Evolutionary conservation across 2,329 filamentous ascomycete species (phyloP).

Genomic region (Diaporthe longicolla): DNA sequence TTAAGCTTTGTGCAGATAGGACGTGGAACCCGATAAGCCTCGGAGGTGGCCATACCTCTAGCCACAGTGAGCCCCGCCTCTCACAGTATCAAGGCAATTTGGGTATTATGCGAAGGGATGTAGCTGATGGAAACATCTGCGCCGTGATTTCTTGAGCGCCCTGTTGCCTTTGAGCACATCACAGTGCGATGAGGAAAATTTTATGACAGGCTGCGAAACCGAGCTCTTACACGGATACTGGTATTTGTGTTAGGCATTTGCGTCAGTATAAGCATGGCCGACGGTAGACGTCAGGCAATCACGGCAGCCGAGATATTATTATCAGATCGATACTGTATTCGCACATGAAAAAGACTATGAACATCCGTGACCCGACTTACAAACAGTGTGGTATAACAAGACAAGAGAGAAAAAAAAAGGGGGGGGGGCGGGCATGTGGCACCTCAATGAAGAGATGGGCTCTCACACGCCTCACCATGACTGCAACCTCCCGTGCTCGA

Average conservation of each 20-base stretch:
- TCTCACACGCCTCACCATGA: slow-evolving; percentile 38
- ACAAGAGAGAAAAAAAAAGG: slow-evolving; percentile 10
- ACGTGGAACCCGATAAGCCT: background rate
- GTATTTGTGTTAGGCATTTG: background rate
- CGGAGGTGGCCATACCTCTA: background rate
- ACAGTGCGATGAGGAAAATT: background rate
- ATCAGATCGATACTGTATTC: slow-evolving; percentile 32
- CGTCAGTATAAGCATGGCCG: background rate
- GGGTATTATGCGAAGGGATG: background rate
- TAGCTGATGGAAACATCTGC: background rate
- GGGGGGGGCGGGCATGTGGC: background rate
- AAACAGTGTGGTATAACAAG: slow-evolving; percentile 41
- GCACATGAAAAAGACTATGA: slow-evolving; percentile 27
- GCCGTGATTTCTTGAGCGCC: background rate
- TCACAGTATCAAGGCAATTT: too few relatives aligned
- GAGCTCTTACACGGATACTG: background rate
- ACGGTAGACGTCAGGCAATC: background rate
- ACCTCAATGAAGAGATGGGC: slow-evolving; percentile 37
- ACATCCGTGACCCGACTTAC: slow-evolving; percentile 35
- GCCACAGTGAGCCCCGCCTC: background rate
- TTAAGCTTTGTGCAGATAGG: slow-evolving; percentile 20
- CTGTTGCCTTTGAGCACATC: background rate
- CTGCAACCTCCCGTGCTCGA: slow-evolving; percentile 31
- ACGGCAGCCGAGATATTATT: background rate
- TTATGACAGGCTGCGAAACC: too few relatives aligned